These are phyloP conservation scores for Schizochytrium sp. DNA, from an alignment of 108 stramenopile genomes.

Conservation along the genomic window DNA sequence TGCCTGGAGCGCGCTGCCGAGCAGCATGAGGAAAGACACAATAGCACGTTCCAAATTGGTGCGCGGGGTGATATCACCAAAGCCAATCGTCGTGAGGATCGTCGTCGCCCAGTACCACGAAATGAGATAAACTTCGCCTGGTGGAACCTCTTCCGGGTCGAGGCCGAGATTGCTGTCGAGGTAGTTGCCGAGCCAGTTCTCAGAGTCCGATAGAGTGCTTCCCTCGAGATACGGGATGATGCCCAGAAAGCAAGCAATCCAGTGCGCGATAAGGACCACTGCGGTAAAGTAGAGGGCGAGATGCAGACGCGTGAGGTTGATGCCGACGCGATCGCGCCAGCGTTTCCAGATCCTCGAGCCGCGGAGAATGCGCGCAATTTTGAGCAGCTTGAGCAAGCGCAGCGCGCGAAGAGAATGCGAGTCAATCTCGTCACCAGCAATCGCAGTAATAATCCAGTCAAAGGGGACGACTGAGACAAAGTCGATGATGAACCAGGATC, in stretches of 20 bases:
- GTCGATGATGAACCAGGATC: not conserved
- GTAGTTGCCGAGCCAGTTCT: not conserved
- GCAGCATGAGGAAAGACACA: not conserved
- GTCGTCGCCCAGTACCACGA: not conserved
- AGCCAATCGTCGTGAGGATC: not conserved
- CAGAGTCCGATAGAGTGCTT: not conserved
- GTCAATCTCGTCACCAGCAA: not conserved
- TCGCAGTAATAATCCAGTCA: not conserved
- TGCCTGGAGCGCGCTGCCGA: not conserved
- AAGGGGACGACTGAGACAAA: not conserved
- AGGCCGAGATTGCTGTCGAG: not conserved
- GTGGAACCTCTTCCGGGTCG: not conserved
- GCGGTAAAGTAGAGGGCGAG: not conserved
- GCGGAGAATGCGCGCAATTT: not conserved
- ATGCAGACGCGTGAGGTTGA: not conserved
- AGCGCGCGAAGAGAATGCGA: not conserved
- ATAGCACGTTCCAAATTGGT: not conserved
- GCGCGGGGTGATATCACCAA: not conserved
- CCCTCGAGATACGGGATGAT: not conserved
- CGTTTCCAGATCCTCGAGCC: not conserved
- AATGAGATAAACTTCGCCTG: not conserved
- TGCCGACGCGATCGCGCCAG: not conserved
- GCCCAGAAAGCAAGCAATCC: conserved; percentile 9
- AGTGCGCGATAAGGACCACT: not conserved
- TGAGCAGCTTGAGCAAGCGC: conserved; percentile 18